Percentiles rank a stretch among this genome's conserved stretches.
Conservation (phyloP, 2,329 filamentous ascomycete genomes). For the Chalara sp. region DNA sequence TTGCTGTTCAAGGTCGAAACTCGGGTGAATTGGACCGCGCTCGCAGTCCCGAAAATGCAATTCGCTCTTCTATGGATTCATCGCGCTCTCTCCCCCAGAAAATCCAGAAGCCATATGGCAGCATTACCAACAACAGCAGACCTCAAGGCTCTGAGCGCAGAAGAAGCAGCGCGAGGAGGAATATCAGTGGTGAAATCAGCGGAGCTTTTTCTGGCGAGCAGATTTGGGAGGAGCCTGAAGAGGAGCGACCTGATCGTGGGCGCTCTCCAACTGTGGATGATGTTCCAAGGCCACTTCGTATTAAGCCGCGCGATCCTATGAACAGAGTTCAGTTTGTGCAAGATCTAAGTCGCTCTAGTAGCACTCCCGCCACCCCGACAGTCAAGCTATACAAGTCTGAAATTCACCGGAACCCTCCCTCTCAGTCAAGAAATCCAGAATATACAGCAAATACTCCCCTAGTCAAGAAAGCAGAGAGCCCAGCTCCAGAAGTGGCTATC, state of each 20-base stretch:
- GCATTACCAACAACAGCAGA: conserved; percentile 12
- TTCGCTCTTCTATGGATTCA: conserved; percentile 18
- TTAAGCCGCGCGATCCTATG: conserved; percentile 59
- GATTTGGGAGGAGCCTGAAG: conserved; percentile 83
- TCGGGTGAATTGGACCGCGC: conserved; percentile 19
- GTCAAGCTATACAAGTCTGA: conserved; percentile 48
- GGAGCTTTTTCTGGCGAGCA: conserved; percentile 65
- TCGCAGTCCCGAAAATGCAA: conserved; percentile 12
- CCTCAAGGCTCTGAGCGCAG: conserved; percentile 10
- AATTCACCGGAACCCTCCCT: conserved; percentile 77
- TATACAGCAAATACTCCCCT: conserved; percentile 61
- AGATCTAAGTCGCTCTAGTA: conserved; percentile 34
- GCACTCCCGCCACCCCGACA: conserved; percentile 35
- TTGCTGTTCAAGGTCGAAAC: conserved; percentile 27
- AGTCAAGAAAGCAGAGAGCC: conserved; percentile 29
- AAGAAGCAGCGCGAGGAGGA: conserved; percentile 39
- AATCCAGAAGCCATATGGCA: conserved; percentile 21
- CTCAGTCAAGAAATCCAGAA: conserved; percentile 71
- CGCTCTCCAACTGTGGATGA: conserved; percentile 20
- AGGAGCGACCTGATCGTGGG: conserved; percentile 23
- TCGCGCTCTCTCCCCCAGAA: conserved; percentile 6
- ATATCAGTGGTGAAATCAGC: conserved; percentile 61
- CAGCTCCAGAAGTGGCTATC: conserved; percentile 26
- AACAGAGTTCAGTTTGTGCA: conserved; percentile 48
- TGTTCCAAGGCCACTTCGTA: conserved; percentile 41